phyloP scores from a whole-genome alignment of 2,329 filamentous ascomycete species.

The Atkinsonella hypoxylon region DNA sequence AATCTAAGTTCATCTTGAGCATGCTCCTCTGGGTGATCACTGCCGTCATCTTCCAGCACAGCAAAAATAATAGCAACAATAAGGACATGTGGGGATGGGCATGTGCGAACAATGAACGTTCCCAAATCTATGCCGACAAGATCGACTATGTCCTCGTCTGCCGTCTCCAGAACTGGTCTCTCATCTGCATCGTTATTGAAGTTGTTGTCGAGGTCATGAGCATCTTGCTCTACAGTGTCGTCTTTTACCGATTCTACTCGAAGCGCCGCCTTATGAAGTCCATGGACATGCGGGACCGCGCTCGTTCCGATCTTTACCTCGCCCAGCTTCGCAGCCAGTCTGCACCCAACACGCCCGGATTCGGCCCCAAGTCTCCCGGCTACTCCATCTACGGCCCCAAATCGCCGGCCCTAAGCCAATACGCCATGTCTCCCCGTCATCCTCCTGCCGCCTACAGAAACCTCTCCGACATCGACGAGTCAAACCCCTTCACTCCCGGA shows the following conservation, averaged over 20 bases:
- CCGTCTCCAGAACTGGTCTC: constrained; percentile 83
- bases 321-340: constrained; percentile 75
- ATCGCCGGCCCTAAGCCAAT: constrained; percentile 32
- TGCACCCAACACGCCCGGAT: constrained; percentile 87
- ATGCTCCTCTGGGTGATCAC: constrained; percentile 86
- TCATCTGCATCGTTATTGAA: constrained; percentile 96
- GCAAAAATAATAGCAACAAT: constrained; percentile 54
- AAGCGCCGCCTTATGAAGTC: constrained; percentile 93
- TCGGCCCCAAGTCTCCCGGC: constrained; percentile 50
- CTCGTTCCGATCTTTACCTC: constrained; percentile 89
- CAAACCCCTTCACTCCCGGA: constrained; percentile 39
- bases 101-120: constrained; percentile 79
- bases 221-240: constrained; percentile 82
- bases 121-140: constrained; percentile 64
- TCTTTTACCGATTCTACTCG: constrained; percentile 96
- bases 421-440: constrained; percentile 49
- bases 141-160: constrained; percentile 86
- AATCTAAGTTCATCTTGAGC: constrained; percentile 62
- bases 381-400: constrained; percentile 16
- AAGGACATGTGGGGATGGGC: constrained; percentile 98
- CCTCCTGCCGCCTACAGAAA: constrained; percentile 44
- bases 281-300: constrained; percentile 91
- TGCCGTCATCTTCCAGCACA: constrained; percentile 71
- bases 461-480: constrained; percentile 31
- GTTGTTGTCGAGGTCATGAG: constrained; percentile 84